Conservation (phyloP, 441 rosid species). For the Codiaeum variegatum region DNA sequence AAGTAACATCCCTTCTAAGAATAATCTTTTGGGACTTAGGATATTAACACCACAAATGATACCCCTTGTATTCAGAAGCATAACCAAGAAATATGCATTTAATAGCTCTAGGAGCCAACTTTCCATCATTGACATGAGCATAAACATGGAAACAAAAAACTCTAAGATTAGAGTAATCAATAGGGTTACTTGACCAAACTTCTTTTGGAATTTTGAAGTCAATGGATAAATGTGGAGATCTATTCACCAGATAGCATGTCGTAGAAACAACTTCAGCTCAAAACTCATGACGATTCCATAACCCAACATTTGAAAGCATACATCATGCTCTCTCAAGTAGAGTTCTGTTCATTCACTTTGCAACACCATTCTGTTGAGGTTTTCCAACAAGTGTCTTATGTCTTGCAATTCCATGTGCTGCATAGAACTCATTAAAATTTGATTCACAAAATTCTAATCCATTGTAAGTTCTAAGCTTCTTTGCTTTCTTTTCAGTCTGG, state of each 20-base stretch:
- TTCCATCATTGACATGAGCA: too few relatives aligned
- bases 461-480: too few relatives aligned
- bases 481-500: too few relatives aligned
- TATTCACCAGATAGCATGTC: background rate
- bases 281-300: background rate
- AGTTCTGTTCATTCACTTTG: too few relatives aligned
- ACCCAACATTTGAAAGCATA: too few relatives aligned
- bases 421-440: background rate
- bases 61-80: background rate
- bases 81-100: too few relatives aligned
- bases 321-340: too few relatives aligned
- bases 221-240: background rate
- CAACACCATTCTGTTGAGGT: background rate
- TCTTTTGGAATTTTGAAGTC: background rate
- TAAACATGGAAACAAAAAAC: too few relatives aligned
- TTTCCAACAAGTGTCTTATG: background rate
- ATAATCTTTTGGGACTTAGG: too few relatives aligned
- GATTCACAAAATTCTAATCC: too few relatives aligned
- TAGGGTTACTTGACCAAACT: background rate
- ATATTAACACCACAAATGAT: background rate
- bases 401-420: background rate
- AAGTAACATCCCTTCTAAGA: background rate
- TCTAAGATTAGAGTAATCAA: slow-evolving; percentile 5
- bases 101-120: too few relatives aligned
- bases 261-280: background rate